These are phyloP conservation scores for Hemisphaericaspora xylofermentans DNA, from an alignment of 1,139 yeast species.

Conservation along the genomic window DNA sequence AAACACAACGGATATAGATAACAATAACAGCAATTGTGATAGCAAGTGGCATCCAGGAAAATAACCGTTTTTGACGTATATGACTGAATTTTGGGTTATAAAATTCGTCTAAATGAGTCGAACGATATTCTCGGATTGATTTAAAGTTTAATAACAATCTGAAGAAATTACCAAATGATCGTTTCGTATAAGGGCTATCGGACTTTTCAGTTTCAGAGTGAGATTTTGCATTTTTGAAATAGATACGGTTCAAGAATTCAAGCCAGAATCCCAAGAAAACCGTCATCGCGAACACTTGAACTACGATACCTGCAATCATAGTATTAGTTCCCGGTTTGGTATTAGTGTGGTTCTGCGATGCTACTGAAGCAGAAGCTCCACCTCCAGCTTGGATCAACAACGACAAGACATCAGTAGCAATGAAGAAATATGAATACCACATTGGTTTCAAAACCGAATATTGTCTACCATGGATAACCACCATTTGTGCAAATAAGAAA, in stretches of 20 bases:
- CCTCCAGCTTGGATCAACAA: slow-evolving; percentile 80
- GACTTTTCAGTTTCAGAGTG: slow-evolving; percentile 12
- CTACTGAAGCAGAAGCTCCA: slow-evolving; percentile 71
- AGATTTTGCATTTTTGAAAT: slow-evolving; percentile 29
- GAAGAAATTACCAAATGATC: slow-evolving; percentile 27
- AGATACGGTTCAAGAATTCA: slow-evolving; percentile 50
- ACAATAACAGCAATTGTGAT: slow-evolving; percentile 54
- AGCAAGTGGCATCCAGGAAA: slow-evolving; percentile 51
- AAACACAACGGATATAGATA: slow-evolving; percentile 71
- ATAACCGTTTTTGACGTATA: slow-evolving; percentile 41
- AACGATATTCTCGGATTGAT: slow-evolving; percentile 23
- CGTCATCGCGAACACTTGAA: slow-evolving; percentile 76
- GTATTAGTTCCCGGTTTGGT: slow-evolving; percentile 62
- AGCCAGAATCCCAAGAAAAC: slow-evolving; percentile 59
- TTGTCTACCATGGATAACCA: slow-evolving; percentile 64
- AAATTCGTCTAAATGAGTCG: slow-evolving; percentile 25
- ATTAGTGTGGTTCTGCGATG: slow-evolving; percentile 34
- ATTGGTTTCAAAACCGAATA: slow-evolving; percentile 69
- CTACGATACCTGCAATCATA: slow-evolving; percentile 79
- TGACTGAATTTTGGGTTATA: slow-evolving; percentile 41
- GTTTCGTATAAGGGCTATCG: slow-evolving; percentile 25
- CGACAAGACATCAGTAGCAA: slow-evolving; percentile 65
- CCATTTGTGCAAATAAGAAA: slow-evolving; percentile 69
- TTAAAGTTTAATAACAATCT: slow-evolving; percentile 29
- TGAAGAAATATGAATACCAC: slow-evolving; percentile 70